Percentiles rank a stretch among this genome's conserved stretches.
phyloP scores from a whole-genome alignment of 1,284 basidiomycete genomes.

The Sanghuangporus sanghuang region DNA sequence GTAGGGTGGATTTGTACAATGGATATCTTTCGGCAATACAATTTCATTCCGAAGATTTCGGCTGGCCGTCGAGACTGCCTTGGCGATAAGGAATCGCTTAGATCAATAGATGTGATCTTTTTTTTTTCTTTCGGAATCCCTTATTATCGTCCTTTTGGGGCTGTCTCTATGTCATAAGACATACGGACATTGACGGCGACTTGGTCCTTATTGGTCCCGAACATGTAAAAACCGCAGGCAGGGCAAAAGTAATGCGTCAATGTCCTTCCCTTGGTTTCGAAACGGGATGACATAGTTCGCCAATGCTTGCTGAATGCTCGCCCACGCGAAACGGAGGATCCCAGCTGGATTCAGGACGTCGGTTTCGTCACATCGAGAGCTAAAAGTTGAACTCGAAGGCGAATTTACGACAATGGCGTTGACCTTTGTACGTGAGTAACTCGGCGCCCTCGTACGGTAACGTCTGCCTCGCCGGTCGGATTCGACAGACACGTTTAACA shows the following conservation, averaged over 20 bases:
- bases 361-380: not conserved
- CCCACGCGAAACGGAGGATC: not conserved
- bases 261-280: not conserved
- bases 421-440: conserved; percentile 13
- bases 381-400: conserved; percentile 12
- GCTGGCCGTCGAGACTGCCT: too few species aligned
- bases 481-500: not conserved
- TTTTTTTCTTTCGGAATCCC: too few species aligned
- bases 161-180: conserved; percentile 3
- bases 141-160: too few species aligned
- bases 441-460: not conserved
- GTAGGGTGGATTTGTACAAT: not conserved
- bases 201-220: not conserved
- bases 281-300: not conserved
- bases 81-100: too few species aligned
- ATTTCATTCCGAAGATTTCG: too few species aligned
- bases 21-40: too few species aligned
- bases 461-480: not conserved
- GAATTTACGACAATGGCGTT: conserved; percentile 18
- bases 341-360: not conserved
- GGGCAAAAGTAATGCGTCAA: not conserved
- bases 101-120: too few species aligned
- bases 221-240: not conserved
- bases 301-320: not conserved
- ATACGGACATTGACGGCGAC: not conserved